Evolutionary conservation across 768 basidiomycete genomes (phyloP), one percentile per base, ranked within the genome.

Genomic region (Tulasnella sp.): DNA sequence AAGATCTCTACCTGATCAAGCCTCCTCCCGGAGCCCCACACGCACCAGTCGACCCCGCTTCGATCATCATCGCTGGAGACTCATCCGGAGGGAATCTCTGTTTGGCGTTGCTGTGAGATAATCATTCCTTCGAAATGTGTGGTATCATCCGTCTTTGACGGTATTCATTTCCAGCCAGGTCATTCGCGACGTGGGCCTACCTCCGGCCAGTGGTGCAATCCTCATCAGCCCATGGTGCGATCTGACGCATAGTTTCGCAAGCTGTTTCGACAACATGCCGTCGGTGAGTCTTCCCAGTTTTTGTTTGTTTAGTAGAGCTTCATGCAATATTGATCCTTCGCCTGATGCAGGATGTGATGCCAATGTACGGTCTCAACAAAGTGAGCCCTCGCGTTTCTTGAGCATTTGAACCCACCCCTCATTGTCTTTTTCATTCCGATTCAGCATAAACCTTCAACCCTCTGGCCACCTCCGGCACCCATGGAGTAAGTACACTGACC

Each of bases 191-290:
- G 72, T 78, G 0, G 83, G 80, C 2, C 73, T 93, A 22, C 92
- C 92, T 4, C 63, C 79, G 46, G 94, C 93, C 2, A 89, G 92
- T 2, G 96, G 92, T 5, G 92, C 83, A 1, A 76, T 94, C 17
- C 73, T 97, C 42, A 85, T 97, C 63, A 92, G 89, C 25, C 96
- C 96, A 0, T 97, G 94, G 88, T 87, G 84, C 11, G 87, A 91
- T 70, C 72, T 98, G n/a, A 93, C 90, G 0, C 96, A 98, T 69
- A 92, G 89, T 0, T 97, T 98, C 70, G 88, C 91, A 0, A 91
- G 87, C 65, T 78, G 93, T 48, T 79, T 89, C 66, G 73, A 76
- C 41, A 97, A 98, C 68, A 92, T 89, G 1, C 76, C 80, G 2
- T 91, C 92, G 52, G 92, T 88, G 65, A 63, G 76, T 68, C 5